These are phyloP conservation scores for Ogataea degrootiae DNA, from an alignment of 805 yeast genomes.

Conservation along the genomic window DNA sequence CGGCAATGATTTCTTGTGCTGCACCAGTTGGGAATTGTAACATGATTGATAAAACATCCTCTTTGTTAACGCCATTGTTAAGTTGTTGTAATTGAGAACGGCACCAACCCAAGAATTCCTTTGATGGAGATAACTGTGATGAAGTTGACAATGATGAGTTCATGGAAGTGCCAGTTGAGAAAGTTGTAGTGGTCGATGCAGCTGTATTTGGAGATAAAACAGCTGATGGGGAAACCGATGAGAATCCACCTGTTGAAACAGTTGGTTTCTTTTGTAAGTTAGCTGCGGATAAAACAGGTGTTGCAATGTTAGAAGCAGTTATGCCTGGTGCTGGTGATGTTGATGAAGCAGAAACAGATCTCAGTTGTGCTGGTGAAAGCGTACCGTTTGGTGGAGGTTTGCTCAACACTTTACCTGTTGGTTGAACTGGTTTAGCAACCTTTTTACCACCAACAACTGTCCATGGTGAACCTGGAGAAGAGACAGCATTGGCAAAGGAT, in stretches of 20 bases:
- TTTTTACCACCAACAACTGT: conserved; percentile 39
- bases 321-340: conserved; percentile 9
- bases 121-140: conserved; percentile 37
- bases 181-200: conserved; percentile 1
- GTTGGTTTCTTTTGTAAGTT: conserved; percentile 22
- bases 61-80: conserved; percentile 69
- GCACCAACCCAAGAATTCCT: conserved; percentile 71
- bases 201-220: conserved; percentile 35
- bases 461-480: conserved; percentile 25
- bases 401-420: conserved; percentile 8
- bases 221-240: conserved; percentile 29
- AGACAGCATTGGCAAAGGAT: conserved; percentile 22
- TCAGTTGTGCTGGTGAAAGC: conserved; percentile 31
- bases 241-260: not conserved
- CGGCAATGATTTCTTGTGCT: conserved; percentile 84
- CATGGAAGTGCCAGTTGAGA: conserved; percentile 3
- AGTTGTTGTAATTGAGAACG: conserved; percentile 60
- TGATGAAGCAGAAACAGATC: conserved; percentile 33
- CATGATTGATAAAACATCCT: conserved; percentile 75
- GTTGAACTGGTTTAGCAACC: conserved; percentile 24
- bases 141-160: not conserved
- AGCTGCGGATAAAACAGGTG: conserved; percentile 35
- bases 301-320: conserved; percentile 6
- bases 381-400: conserved; percentile 13
- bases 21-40: conserved; percentile 70